Evolutionary conservation across 2,329 filamentous ascomycete genomes (phyloP), one percentile per base, ranked within the genome.

Genomic region (Colletotrichum sp.): DNA sequence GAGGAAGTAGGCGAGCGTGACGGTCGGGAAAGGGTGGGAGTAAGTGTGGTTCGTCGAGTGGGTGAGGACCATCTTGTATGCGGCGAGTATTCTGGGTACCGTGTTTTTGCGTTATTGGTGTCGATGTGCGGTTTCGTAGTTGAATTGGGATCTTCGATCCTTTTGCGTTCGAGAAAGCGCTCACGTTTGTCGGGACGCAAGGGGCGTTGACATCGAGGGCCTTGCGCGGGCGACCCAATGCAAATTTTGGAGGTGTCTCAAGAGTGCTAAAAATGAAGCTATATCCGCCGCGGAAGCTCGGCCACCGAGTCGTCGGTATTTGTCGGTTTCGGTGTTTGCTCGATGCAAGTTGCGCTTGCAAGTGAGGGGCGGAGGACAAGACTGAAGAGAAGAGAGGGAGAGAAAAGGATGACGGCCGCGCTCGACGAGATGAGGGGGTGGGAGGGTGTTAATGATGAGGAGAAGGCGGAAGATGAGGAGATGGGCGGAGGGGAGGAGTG

Each of bases 1-100:
- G 66, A 97, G 93, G 86, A 96, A 97, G 90, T 95, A 97, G 86
- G 95, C 95, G 84, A 97, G 93, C 65, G 95, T 95, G 77, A 97
- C 95, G 83, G 95, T 95, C 77, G 94, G 93, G 87, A 96, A 96
- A 65, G 94, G 93, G 85, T 96, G 95, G 79, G 93, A 90, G 89
- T 96, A 96, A 81, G 90, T 91, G 84, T 95, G 93, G 85, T 90
- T 92, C 80, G 91, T 92, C 70, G 90, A 91, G 84, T 92, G 91
- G 8, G 89, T 91, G 85, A 92, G 90, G 78, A 92, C 91, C 91
- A 92, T 92, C 72, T 82, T 89, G 81, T 78, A 82, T 39, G 55
- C 15, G n/a, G 52, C 28, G 2, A 18, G 32, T 39, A 44, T 7
- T 57, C 55, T 21, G 4, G n/a, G 10, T 15, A 15, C 13, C 12